Evolutionary conservation across 2,329 filamentous ascomycete species (phyloP), one percentile per base, ranked within the genome.

Genomic region (Biscogniauxia mediterranea): DNA sequence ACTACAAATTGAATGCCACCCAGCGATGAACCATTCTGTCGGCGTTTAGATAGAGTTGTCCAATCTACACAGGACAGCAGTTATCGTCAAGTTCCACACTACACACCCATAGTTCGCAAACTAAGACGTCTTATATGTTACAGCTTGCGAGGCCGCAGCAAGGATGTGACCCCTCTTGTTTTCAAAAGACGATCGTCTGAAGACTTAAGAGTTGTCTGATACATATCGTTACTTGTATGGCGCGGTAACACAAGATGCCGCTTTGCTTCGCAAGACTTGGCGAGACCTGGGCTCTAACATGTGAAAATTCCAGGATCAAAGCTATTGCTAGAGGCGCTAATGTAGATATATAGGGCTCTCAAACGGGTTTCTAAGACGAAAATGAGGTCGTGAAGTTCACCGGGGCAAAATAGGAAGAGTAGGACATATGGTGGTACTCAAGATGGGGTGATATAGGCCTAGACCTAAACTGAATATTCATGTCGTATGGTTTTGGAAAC

Each of bases 401-500:
- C 28, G 3, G 11, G 11, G 38, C 38, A 46, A 46, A 46, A 11
- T 46, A 46, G 38, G 38, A 46, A n/a, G 38, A 46, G 17, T 46
- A 46, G 38, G 13, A 46, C 11, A 46, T 5, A 11, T 17, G 38
- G 38, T 46, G 38, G 38, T 46, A 46, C 6, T 46, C 15, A 46
- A 52, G 50, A 52, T 52, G 19, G 50, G 19, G 52, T 28, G 52
- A 23, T 6, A 21, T 21, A 26, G 20, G 52, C 52, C 51, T 21
- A 52, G 52, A 25, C 52, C 52, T 54, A 38, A 19, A 52, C 50
- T 26, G 3, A 64, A 46, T 55, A n/a, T 2, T 46, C 13, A n/a
- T 46, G 17, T 46, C 38, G 38, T n/a, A 46, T 17, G 38, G 15
- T 46, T 11, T 46, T 46, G 38, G 13, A 46, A 46, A 46, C 13